Conservation (phyloP, 306 rosid species). For the Luffa acutangula region DNA sequence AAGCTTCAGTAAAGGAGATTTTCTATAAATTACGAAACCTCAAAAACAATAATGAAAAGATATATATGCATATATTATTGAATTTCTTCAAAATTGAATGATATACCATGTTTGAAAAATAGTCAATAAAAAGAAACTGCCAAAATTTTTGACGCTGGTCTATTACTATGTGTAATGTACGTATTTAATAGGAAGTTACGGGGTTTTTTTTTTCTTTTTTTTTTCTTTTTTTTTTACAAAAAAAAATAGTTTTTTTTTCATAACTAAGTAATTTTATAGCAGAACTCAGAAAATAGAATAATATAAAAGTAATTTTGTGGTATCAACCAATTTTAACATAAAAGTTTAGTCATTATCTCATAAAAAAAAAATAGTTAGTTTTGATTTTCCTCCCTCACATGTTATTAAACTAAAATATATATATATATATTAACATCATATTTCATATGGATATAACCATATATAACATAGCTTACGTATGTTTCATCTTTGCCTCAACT, state of each 20-base stretch:
- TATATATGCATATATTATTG: neutral
- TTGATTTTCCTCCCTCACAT: too few species aligned
- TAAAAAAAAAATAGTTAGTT: too few species aligned
- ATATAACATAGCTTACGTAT: too few species aligned
- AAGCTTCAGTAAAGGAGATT: neutral
- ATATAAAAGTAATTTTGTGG: too few species aligned
- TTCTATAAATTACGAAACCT: neutral
- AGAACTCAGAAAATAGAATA: too few species aligned
- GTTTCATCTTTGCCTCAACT: too few species aligned
- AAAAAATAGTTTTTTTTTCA: neutral
- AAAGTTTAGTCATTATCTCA: too few species aligned
- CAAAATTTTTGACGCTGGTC: neutral
- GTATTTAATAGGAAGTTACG: neutral
- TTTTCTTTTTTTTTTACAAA: neutral
- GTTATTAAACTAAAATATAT: too few species aligned
- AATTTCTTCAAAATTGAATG: neutral
- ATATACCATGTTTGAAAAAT: neutral
- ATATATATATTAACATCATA: too few species aligned
- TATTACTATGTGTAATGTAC: neutral
- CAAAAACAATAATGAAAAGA: neutral
- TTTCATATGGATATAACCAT: too few species aligned
- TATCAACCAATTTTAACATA: too few species aligned
- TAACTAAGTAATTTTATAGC: too few species aligned
- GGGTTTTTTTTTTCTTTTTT: neutral
- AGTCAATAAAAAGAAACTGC: neutral